Base-by-base conservation (phyloP, 768 basidiomycete species). In the Mycena polygramma region DNA sequence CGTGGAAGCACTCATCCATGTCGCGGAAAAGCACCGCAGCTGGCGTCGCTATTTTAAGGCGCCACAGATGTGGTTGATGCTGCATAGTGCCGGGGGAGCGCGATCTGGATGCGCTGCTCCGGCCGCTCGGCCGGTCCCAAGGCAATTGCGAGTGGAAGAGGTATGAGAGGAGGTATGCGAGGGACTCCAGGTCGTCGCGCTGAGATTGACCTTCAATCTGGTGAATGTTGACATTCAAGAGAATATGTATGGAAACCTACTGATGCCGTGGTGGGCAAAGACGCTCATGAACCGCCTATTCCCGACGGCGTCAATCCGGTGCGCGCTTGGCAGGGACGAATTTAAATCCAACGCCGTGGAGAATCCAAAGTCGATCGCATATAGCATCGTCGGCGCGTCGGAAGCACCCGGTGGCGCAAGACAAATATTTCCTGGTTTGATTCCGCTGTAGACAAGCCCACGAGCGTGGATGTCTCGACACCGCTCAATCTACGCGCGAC, bases 131-230 rank as follows among this genome's bases (percentile, higher is more conserved):
- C 46, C 53, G 63, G 63, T 73, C 65, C 83, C 83, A 83, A 19
- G 83, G 82, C 10, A 82, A 74, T 13, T 61, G 55, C 4, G 76
- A 79, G 51, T 80, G 78, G 41, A 71, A 70, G 48, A 83, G 74
- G 63, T 76, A 81, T 7, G 81, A 79, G 10, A 82, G 75, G 17
- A 82, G 75, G 64, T 80, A 82, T 4, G 78, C 81, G 22, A 83
- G 73, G 10, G 80, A 79, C 63, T 83, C 82, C 20, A 83, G 72
- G 59, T 83, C 80, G 70, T 83, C 81, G 39, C 80, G 74, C 49
- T 79, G 79, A n/a, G 79, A 80, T 60, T 79, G 80, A 26, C 75
- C 81, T 81, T 41, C 9, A 19, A 46, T 15, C 5, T 6, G 8
- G 41, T 19, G 20, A 17, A 35, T 55, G 14, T 30, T 30, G 2